Evolutionary conservation across 345 rosid species (phyloP).

Genomic region (Eucalyptus guilfoylei): DNA sequence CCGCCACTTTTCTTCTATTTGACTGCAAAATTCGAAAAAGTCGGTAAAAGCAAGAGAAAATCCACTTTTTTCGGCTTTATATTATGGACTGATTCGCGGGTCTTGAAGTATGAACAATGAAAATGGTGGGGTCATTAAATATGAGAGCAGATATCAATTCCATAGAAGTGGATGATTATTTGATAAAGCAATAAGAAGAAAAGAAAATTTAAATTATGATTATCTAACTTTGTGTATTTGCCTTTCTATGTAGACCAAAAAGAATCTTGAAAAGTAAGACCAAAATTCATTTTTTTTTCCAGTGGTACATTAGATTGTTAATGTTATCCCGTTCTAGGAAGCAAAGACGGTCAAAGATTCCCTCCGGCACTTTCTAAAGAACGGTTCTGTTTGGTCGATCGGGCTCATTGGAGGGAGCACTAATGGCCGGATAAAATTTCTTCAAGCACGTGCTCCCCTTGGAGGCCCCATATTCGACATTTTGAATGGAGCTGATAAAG

Average conservation of each 20-base stretch:
- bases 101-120: neutral
- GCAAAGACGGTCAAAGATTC: neutral
- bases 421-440: neutral
- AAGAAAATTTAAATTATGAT: neutral
- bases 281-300: neutral
- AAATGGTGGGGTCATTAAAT: neutral
- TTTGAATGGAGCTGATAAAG: neutral
- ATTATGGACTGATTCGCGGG: neutral
- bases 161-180: neutral
- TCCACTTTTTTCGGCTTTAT: neutral
- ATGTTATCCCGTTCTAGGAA: neutral
- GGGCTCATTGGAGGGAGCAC: neutral
- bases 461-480: rapidly evolving
- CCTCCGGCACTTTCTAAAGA: neutral
- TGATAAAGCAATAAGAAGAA: rapidly evolving
- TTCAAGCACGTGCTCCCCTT: neutral
- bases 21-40: neutral
- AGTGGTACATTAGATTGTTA: neutral
- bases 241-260: neutral
- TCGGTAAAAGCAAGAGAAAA: neutral
- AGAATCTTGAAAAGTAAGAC: neutral
- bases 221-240: neutral
- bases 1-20: neutral
- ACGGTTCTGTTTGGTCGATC: no score
- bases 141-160: neutral